These are phyloP conservation scores for Curvularia sp. DNA, from an alignment of 2,329 filamentous ascomycete species.

Conservation along the genomic window DNA sequence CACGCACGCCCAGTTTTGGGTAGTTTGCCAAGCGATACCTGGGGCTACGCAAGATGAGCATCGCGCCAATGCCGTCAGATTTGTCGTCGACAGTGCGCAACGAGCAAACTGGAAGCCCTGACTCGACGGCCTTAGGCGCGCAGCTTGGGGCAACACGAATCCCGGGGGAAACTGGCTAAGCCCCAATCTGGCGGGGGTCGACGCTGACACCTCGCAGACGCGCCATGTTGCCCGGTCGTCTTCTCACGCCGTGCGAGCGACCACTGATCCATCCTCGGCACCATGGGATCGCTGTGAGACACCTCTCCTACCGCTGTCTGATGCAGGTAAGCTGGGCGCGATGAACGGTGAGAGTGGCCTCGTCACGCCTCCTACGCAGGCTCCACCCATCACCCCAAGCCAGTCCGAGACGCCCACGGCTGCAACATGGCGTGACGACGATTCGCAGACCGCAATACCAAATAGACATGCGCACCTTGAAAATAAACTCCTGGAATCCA, in stretches of 20 bases:
- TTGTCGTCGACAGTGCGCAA: constrained; percentile 3
- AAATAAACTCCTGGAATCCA: constrained; percentile 17
- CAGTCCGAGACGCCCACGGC: constrained; percentile 26
- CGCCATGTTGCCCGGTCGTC: constrained; percentile 31
- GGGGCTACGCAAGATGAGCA: constrained; percentile 14
- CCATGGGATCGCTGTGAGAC: constrained; percentile 43
- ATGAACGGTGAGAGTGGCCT: constrained; percentile 37
- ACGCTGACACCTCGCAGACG: constrained; percentile 20
- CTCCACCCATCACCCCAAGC: constrained; percentile 30
- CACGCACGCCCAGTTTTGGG: constrained; percentile 9
- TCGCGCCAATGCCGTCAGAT: not conserved
- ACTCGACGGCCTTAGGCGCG: constrained; percentile 3
- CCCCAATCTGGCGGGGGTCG: constrained; percentile 17
- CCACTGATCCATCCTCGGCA: constrained; percentile 39
- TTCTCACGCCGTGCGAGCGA: constrained; percentile 42
- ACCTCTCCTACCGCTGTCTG: constrained; percentile 34
- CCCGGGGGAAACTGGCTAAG: constrained; percentile 17
- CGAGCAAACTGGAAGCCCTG: not conserved
- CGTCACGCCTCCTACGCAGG: constrained; percentile 38
- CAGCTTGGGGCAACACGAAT: constrained; percentile 15
- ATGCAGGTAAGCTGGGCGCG: constrained; percentile 32
- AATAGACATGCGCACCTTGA: constrained; percentile 24
- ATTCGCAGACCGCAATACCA: constrained; percentile 15
- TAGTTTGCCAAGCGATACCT: constrained; percentile 25
- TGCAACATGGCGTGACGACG: constrained; percentile 20